Evolutionary conservation across 1,284 basidiomycete genomes (phyloP).

Genomic region (Pseudozyma sp.): DNA sequence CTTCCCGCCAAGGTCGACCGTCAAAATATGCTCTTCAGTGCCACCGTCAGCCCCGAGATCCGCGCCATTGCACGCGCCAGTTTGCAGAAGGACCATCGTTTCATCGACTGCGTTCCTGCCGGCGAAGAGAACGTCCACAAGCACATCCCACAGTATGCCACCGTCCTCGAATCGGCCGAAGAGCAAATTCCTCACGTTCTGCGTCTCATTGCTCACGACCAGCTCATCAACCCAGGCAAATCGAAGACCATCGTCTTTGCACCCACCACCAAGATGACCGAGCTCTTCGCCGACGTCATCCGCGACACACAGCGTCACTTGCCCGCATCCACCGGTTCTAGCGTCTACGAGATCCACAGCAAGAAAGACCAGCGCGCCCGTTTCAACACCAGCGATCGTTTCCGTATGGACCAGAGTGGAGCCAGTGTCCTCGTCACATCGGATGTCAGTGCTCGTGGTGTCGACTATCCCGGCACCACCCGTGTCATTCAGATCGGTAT

Average conservation of each 20-base stretch:
- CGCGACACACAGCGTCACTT: slow-evolving; percentile 27
- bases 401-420: slow-evolving; percentile 75
- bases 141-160: slow-evolving; percentile 86
- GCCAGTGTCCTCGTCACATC: slow-evolving; percentile 71
- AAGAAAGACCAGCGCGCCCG: slow-evolving; percentile 79
- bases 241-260: slow-evolving; percentile 90
- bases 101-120: slow-evolving; percentile 74
- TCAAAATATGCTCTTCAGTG: slow-evolving; percentile 96
- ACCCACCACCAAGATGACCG: slow-evolving; percentile 86
- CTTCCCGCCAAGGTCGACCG: slow-evolving; percentile 79
- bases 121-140: slow-evolving; percentile 77
- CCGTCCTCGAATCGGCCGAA: slow-evolving; percentile 76
- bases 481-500: slow-evolving; percentile 93
- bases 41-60: slow-evolving; percentile 75
- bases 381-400: slow-evolving; percentile 76
- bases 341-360: slow-evolving; percentile 84
- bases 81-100: slow-evolving; percentile 76
- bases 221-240: slow-evolving; percentile 78
- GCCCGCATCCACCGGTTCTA: slow-evolving; percentile 35
- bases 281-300: slow-evolving; percentile 77
- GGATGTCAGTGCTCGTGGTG: slow-evolving; percentile 71
- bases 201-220: slow-evolving; percentile 88
- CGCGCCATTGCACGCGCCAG: slow-evolving; percentile 72
- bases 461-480: slow-evolving; percentile 79
- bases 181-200: slow-evolving; percentile 85